phyloP scores from a whole-genome alignment of 495 filamentous ascomycete species.

The Patellaria atrata region DNA sequence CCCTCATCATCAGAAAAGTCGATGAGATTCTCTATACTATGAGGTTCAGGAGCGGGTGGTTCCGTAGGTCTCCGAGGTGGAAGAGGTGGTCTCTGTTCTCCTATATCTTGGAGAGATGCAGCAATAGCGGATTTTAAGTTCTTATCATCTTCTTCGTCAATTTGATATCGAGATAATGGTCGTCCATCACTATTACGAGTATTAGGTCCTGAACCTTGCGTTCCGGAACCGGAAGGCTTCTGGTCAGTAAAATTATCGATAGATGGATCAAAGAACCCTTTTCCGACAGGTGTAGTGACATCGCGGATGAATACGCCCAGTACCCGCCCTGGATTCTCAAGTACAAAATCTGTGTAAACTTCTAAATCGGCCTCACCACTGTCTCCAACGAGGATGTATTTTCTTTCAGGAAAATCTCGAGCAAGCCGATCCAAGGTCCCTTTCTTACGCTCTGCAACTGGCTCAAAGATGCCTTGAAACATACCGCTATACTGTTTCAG shows the following conservation, averaged over 20 bases:
- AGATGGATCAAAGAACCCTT: conserved; percentile 64
- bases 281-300: conserved; percentile 60
- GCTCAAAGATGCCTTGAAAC: conserved; percentile 96
- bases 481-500: conserved; percentile 91
- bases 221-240: conserved; percentile 12
- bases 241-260: conserved; percentile 30
- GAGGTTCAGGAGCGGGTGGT: conserved; percentile 7
- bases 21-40: conserved; percentile 24
- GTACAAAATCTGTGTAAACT: conserved; percentile 86
- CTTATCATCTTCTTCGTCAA: conserved; percentile 24
- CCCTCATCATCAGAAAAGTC: conserved; percentile 23
- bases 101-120: conserved; percentile 25
- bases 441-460: conserved; percentile 87
- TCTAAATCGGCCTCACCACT: conserved; percentile 95
- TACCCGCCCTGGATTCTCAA: conserved; percentile 69
- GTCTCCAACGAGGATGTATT: conserved; percentile 85
- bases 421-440: conserved; percentile 71
- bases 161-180: conserved; percentile 6
- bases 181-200: conserved; percentile 1
- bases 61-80: conserved; percentile 16
- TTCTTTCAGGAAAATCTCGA: conserved; percentile 75
- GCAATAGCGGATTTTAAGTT: conserved; percentile 27
- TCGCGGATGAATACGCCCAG: conserved; percentile 85
- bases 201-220: conserved; percentile 2
- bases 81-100: conserved; percentile 20